Percentiles rank a stretch among this genome's conserved stretches.
phyloP scores from a whole-genome alignment of 2,329 filamentous ascomycete species.

The Colletotrichum lentis region DNA sequence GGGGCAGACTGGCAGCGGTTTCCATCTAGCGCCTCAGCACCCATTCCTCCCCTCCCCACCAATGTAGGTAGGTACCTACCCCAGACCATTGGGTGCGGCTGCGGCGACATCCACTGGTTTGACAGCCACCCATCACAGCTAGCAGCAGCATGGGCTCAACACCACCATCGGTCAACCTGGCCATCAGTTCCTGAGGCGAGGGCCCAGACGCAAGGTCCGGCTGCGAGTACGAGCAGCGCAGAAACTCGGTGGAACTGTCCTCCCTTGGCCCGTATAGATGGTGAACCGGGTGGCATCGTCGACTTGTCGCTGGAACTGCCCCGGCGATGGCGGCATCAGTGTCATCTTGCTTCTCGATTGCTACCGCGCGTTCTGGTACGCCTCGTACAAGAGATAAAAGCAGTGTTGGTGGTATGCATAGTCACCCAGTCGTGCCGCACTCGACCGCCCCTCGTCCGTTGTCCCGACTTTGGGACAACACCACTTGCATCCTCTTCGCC shows the following conservation, averaged over 20 bases:
- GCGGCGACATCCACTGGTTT: slow-evolving; percentile 23
- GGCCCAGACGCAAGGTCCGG: slow-evolving; percentile 14
- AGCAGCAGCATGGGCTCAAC: slow-evolving; percentile 18
- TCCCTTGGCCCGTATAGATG: not conserved
- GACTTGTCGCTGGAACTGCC: not conserved
- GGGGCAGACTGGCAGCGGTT: not conserved
- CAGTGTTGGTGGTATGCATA: slow-evolving; percentile 16
- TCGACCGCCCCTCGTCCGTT: slow-evolving; percentile 19
- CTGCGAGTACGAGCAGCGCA: not conserved
- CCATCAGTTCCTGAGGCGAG: slow-evolving; percentile 25
- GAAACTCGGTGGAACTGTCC: not conserved
- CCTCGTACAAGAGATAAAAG: slow-evolving; percentile 30
- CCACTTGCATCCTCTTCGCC: slow-evolving; percentile 4
- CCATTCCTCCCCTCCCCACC: not conserved
- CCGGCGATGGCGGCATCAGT: not conserved
- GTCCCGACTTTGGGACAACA: slow-evolving; percentile 5
- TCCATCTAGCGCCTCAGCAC: not conserved
- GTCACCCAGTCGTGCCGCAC: not conserved
- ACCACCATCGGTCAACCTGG: slow-evolving; percentile 24
- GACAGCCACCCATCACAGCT: slow-evolving; percentile 27
- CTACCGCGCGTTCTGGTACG: slow-evolving; percentile 19
- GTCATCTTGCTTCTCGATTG: not conserved
- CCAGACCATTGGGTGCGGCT: slow-evolving; percentile 26
- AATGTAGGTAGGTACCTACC: not conserved
- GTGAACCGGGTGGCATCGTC: not conserved